These are phyloP conservation scores for Penicillium bialowiezense DNA, from an alignment of 495 filamentous ascomycete species.

Conservation along the genomic window DNA sequence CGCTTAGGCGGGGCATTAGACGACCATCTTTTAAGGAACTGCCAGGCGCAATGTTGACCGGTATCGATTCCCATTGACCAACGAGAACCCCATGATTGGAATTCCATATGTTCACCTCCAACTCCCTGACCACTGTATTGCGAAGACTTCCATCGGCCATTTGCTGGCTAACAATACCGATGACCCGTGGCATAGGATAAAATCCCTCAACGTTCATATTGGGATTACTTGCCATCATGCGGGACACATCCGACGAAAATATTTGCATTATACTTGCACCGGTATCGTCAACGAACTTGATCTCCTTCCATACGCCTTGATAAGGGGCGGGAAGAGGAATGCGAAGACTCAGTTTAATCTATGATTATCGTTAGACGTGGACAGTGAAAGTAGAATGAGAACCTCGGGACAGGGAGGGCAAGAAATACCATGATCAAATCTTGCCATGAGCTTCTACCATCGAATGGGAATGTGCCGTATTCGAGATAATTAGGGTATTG, in stretches of 20 bases:
- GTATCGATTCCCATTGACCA: neutral
- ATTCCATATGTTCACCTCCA: neutral
- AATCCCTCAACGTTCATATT: too few species aligned
- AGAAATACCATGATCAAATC: too few species aligned
- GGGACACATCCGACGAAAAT: neutral
- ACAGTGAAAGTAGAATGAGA: too few species aligned
- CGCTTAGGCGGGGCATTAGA: neutral
- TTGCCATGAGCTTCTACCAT: too few species aligned
- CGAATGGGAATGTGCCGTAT: too few species aligned
- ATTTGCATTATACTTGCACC: neutral
- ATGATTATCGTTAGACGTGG: neutral
- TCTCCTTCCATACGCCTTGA: too few species aligned
- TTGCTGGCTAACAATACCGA: neutral
- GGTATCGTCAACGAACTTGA: neutral
- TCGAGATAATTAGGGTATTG: too few species aligned
- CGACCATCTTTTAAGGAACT: too few species aligned
- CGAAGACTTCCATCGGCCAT: neutral
- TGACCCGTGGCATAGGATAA: neutral
- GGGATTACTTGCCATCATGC: neutral
- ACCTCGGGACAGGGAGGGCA: too few species aligned
- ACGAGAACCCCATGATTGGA: too few species aligned
- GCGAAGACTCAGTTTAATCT: neutral
- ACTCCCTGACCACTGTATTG: neutral
- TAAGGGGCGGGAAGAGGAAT: too few species aligned
- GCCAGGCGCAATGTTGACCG: neutral